Evolutionary conservation across 2,329 filamentous ascomycete species (phyloP).

Genomic region (Clonostachys sp.): DNA sequence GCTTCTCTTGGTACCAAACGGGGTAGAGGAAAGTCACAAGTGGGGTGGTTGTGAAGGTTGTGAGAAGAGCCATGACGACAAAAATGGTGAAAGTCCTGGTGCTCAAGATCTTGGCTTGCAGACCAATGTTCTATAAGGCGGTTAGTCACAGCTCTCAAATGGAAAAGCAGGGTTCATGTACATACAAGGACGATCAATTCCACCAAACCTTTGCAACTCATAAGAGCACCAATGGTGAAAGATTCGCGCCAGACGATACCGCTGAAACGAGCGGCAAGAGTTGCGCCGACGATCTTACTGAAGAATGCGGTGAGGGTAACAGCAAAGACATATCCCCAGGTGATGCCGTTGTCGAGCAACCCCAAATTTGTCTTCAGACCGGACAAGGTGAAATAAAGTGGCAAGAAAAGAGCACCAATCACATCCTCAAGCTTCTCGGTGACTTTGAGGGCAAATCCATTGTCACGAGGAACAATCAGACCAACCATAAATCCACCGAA

Average conservation of each 20-base stretch:
- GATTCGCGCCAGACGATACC: slow-evolving; percentile 88
- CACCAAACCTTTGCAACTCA: slow-evolving; percentile 96
- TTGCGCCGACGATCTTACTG: slow-evolving; percentile 80
- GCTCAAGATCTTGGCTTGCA: slow-evolving; percentile 78
- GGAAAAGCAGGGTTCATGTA: not conserved
- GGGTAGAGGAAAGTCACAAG: slow-evolving; percentile 72
- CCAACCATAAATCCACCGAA: slow-evolving; percentile 91
- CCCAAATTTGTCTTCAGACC: slow-evolving; percentile 86
- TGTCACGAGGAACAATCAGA: slow-evolving; percentile 84
- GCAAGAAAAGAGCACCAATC: slow-evolving; percentile 76
- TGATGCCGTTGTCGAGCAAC: slow-evolving; percentile 72
- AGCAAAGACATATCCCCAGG: slow-evolving; percentile 87
- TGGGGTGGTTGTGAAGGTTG: slow-evolving; percentile 80
- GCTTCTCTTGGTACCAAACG: slow-evolving; percentile 48
- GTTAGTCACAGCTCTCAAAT: not conserved
- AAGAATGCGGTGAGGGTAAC: slow-evolving; percentile 78
- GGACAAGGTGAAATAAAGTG: slow-evolving; percentile 90
- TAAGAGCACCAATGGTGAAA: slow-evolving; percentile 69
- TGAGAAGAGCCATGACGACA: slow-evolving; percentile 87
- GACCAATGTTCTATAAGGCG: slow-evolving; percentile 57
- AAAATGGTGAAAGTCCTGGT: slow-evolving; percentile 86
- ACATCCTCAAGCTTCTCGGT: slow-evolving; percentile 95
- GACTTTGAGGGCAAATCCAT: slow-evolving; percentile 84
- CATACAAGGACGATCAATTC: slow-evolving; percentile 89
- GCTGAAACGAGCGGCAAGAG: slow-evolving; percentile 69